Percentiles rank a stretch among this genome's conserved stretches.
Evolutionary conservation across 768 basidiomycete species (phyloP).

Genomic region (Thelephora aurantiotincta): DNA sequence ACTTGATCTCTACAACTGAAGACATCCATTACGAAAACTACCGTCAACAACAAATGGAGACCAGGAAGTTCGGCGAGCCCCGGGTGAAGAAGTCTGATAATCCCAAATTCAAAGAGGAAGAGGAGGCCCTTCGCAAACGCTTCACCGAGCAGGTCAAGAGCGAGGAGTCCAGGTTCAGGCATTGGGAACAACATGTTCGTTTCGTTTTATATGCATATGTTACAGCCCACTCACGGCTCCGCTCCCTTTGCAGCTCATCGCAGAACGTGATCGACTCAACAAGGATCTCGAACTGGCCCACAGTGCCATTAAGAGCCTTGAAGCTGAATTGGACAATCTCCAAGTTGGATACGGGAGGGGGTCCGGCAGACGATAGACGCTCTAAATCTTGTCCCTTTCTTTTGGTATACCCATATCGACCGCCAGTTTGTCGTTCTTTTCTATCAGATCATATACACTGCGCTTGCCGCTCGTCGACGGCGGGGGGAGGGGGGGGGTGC

Average conservation of each 20-base stretch:
- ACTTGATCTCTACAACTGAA: constrained; percentile 91
- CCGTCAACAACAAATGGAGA: constrained; percentile 98
- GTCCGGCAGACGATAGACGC: constrained; percentile 41
- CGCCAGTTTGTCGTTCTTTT: too few relatives aligned
- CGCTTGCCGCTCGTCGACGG: too few relatives aligned
- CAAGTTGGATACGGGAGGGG: constrained; percentile 77
- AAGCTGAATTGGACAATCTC: constrained; percentile 80
- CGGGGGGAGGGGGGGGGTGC: too few relatives aligned
- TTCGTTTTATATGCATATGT: constrained; percentile 2
- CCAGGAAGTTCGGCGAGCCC: constrained; percentile 95
- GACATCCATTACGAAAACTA: constrained; percentile 97
- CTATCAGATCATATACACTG: too few relatives aligned
- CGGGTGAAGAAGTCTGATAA: constrained; percentile 99
- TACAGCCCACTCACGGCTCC: constrained; percentile 8
- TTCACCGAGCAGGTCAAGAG: constrained; percentile 99
- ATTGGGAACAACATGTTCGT: constrained; percentile 97
- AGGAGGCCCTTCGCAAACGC: constrained; percentile 88
- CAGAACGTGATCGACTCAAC: constrained; percentile 96
- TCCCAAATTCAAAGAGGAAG: constrained; percentile 99
- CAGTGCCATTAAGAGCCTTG: constrained; percentile 82
- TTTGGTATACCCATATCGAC: too few relatives aligned
- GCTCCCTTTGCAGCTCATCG: constrained; percentile 65
- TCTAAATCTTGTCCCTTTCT: not conserved
- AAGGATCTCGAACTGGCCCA: constrained; percentile 93
- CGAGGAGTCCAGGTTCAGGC: constrained; percentile 93